These are phyloP conservation scores for Fraxinus velutina DNA, from an alignment of 305 asterid species.

Conservation along the genomic window DNA sequence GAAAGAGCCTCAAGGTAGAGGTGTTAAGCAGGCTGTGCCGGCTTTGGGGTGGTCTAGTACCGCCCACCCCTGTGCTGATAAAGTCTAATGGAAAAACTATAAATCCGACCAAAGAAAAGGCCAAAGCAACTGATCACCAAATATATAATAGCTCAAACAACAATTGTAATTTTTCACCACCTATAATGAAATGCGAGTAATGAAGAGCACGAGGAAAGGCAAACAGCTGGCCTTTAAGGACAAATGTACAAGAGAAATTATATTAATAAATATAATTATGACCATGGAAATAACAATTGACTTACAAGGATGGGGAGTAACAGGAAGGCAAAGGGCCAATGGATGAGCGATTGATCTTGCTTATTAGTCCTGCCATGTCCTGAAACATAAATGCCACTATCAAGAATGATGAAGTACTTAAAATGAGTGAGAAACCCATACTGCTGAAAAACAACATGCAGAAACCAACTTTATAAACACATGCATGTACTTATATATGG, in stretches of 20 bases:
- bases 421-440: not conserved
- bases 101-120: not conserved
- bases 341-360: slow-evolving; percentile 92
- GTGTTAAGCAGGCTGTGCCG: not conserved
- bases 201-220: not conserved
- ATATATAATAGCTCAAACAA: not conserved
- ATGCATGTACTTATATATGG: not conserved
- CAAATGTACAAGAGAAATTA: not conserved
- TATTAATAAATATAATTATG: not conserved
- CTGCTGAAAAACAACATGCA: not conserved
- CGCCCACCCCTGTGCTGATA: not conserved
- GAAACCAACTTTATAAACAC: not conserved
- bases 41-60: not conserved
- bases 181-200: not conserved
- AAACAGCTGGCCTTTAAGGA: not conserved
- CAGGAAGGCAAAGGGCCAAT: slow-evolving; percentile 96
- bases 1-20: not conserved
- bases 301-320: slow-evolving; percentile 94
- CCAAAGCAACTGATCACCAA: not conserved
- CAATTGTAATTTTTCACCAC: not conserved
- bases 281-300: slow-evolving; percentile 8
- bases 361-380: slow-evolving; percentile 99
- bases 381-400: slow-evolving; percentile 31
- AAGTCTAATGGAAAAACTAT: not conserved
- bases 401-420: not conserved